Base-by-base conservation (phyloP, 2,329 filamentous ascomycete genomes). In the Penicillium occitanis region DNA sequence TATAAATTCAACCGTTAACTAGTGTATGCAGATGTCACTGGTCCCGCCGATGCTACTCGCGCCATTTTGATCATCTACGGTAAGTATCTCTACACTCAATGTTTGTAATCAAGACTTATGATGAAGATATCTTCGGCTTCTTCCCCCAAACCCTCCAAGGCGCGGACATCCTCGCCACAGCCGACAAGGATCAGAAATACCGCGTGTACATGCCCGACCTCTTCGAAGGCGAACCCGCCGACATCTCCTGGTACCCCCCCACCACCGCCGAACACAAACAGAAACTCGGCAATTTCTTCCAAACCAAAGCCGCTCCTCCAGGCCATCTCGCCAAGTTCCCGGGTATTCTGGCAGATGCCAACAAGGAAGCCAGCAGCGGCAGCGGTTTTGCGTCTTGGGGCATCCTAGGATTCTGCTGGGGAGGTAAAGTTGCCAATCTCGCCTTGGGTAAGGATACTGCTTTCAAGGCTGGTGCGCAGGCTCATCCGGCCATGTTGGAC, bases 141-240 rank as follows among this genome's bases (percentile, higher is more conserved):
- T 88, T 86, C 77, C 81, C 82, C 10, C 87, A 89, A 73, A 88
- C 86, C 10, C 71, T 88, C 19, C 87, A 89, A 72, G 87, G 87
- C 55, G 86, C 86, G 69, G 87, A 89, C 70, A 88, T 88, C 71
- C 83, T 88, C 50, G 84, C 87, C 33, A 78, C 80, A 70, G 80
- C 83, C 40, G 83, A 89, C 84, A 90, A 91, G 87, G 78, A 86
- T 81, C 76, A 83, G 67, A 87, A 91, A 74, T 95, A 96, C 83
- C 88, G 88, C 71, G 91, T 97, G 71, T 93, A 93, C 80, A 93
- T 97, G 69, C 93, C 93, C 33, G 93, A 97, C 80, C 94, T 91
- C 85, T 96, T 97, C 82, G 86, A 91, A 67, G 93, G 91, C 76
- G 84, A 86, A 70, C 90, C 91, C 42, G 87, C 83, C 67, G 84